These are phyloP conservation scores for Leccinum pallidistipes DNA, from an alignment of 1,284 basidiomycete genomes.

Conservation along the genomic window DNA sequence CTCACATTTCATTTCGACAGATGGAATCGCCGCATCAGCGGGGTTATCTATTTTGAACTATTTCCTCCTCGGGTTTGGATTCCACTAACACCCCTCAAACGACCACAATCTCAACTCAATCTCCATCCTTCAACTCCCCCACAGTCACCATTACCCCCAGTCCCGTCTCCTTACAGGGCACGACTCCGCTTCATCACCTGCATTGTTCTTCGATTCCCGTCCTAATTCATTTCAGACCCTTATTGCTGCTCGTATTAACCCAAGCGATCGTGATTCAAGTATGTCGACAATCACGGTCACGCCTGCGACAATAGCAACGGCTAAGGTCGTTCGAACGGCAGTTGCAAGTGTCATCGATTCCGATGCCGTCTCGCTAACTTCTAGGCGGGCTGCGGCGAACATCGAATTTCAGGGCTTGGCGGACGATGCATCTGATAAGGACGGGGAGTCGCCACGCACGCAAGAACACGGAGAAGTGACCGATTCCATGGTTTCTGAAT, in stretches of 20 bases:
- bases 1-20: too few relatives aligned
- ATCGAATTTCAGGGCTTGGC: constrained; percentile 1
- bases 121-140: constrained; percentile 1
- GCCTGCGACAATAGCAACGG: constrained; percentile 44
- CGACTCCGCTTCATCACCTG: constrained; percentile 2
- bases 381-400: constrained; percentile 17
- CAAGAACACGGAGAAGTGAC: constrained; percentile 16
- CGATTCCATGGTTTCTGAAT: constrained; percentile 16
- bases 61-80: too few relatives aligned
- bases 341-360: constrained; percentile 47
- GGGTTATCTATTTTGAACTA: too few relatives aligned
- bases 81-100: constrained; percentile 25
- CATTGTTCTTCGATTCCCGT: constrained; percentile 9
- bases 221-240: constrained; percentile 22
- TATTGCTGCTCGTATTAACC: constrained; percentile 11
- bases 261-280: constrained; percentile 47
- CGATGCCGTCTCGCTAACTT: constrained; percentile 21
- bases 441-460: constrained; percentile 5
- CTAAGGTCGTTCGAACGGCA: constrained; percentile 41
- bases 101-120: constrained; percentile 14
- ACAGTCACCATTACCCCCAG: constrained; percentile 11
- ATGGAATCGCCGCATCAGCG: too few relatives aligned
- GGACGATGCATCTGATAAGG: not conserved
- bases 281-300: constrained; percentile 52
- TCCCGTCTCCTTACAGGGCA: constrained; percentile 11